Evolutionary conservation across 768 basidiomycete species (phyloP).

Genomic region (Tephrocybe sp.): DNA sequence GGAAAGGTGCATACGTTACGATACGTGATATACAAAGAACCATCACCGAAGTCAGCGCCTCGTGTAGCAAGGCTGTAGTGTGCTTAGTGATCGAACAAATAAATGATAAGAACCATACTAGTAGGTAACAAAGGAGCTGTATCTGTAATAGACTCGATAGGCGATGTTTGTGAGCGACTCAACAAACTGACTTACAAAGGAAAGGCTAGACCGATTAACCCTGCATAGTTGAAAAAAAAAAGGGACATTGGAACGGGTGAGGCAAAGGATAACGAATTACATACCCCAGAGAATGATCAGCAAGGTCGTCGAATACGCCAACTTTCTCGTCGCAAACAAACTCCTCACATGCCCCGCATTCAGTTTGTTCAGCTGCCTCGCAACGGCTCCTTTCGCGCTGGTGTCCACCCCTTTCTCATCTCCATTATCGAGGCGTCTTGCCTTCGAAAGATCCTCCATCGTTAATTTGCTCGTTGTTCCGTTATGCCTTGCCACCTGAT

Average conservation of each 20-base stretch:
- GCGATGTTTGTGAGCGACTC: slow-evolving; percentile 26
- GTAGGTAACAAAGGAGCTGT: slow-evolving; percentile 54
- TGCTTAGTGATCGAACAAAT: not conserved
- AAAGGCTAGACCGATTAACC: slow-evolving; percentile 74
- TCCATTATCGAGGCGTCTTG: slow-evolving; percentile 15
- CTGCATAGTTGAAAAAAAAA: slow-evolving; percentile 33
- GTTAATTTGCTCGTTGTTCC: slow-evolving; percentile 45
- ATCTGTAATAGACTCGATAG: slow-evolving; percentile 18
- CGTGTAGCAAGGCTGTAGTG: slow-evolving; percentile 53
- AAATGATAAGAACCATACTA: slow-evolving; percentile 33
- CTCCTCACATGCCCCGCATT: slow-evolving; percentile 45
- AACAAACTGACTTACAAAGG: slow-evolving; percentile 71
- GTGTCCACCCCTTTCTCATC: slow-evolving; percentile 8
- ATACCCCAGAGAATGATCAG: slow-evolving; percentile 53
- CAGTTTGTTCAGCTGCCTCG: slow-evolving; percentile 37
- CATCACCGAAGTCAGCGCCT: slow-evolving; percentile 68
- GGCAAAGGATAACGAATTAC: slow-evolving; percentile 6
- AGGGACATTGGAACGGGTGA: not conserved
- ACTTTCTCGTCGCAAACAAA: slow-evolving; percentile 58
- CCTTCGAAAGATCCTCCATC: slow-evolving; percentile 43
- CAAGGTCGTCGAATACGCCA: slow-evolving; percentile 65
- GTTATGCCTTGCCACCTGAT: slow-evolving; percentile 61
- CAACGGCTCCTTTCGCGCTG: slow-evolving; percentile 20
- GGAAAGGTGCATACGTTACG: slow-evolving; percentile 48
- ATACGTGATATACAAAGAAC: slow-evolving; percentile 68